Conservation (phyloP, 352 stramenopile genomes). For the Phytopythium cucurbitacearum region DNA sequence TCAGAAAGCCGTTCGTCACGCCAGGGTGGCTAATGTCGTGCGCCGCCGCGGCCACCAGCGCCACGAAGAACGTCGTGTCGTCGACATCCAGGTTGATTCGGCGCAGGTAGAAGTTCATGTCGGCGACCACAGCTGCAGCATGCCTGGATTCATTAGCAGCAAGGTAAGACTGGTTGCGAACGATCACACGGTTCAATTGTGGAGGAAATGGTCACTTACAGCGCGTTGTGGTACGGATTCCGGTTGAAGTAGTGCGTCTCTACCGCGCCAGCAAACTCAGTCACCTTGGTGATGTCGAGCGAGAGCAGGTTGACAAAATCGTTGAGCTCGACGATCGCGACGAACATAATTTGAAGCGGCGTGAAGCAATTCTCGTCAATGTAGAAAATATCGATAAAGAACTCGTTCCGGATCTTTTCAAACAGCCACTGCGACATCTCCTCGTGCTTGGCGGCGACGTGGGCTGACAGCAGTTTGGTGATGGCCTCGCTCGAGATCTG, state of each 20-base stretch:
- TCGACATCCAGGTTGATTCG: conserved; percentile 53
- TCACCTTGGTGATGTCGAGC: conserved; percentile 42
- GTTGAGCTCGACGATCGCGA: conserved; percentile 57
- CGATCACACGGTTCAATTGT: neutral
- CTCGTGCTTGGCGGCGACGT: conserved; percentile 17
- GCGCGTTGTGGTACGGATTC: conserved; percentile 71
- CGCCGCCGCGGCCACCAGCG: conserved; percentile 79
- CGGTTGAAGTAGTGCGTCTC: conserved; percentile 57
- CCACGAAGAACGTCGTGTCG: conserved; percentile 49
- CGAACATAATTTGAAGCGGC: conserved; percentile 45
- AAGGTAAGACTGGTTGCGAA: conserved; percentile 1
- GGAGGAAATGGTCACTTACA: conserved; percentile 25
- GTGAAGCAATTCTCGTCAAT: conserved; percentile 38
- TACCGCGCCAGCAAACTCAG: conserved; percentile 39
- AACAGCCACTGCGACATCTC: conserved; percentile 47
- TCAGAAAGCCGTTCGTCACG: conserved; percentile 90
- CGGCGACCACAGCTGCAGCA: conserved; percentile 51
- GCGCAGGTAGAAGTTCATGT: conserved; percentile 66
- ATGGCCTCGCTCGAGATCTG: conserved; percentile 15
- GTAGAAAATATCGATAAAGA: conserved; percentile 64
- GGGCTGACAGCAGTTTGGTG: conserved; percentile 10
- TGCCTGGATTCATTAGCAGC: conserved; percentile 23
- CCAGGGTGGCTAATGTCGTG: conserved; percentile 92
- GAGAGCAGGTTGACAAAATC: conserved; percentile 34
- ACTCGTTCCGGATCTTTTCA: conserved; percentile 47